Evolutionary conservation across 306 rosid species (phyloP).

Genomic region (Mimosa pudica): DNA sequence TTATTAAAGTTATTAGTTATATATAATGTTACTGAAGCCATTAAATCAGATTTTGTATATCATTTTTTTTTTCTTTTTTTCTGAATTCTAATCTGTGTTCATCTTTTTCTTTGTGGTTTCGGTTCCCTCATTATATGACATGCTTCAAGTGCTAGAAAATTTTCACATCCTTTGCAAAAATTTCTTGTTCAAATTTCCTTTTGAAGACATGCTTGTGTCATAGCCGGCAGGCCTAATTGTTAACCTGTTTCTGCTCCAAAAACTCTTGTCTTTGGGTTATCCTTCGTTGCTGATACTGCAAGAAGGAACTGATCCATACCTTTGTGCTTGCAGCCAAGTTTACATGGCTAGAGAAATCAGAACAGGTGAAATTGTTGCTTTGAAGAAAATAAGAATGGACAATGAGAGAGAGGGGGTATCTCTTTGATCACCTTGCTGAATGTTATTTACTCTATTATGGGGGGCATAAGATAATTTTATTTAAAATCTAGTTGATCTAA

Average conservation of each 20-base stretch:
- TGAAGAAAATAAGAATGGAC: conserved; percentile 78
- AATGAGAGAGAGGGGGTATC: conserved; percentile 75
- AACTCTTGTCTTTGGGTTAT: conserved; percentile 7
- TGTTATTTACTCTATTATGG: conserved; percentile 8
- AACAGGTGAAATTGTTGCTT: conserved; percentile 78
- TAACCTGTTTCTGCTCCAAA: conserved; percentile 11
- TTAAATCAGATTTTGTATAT: background rate
- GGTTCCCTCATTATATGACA: background rate
- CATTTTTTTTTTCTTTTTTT: background rate
- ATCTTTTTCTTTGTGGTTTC: background rate
- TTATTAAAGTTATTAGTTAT: background rate
- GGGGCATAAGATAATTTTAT: background rate
- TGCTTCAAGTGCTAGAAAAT: background rate
- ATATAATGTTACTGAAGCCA: background rate
- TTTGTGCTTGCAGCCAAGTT: conserved; percentile 60
- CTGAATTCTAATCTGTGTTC: background rate
- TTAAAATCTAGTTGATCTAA: background rate
- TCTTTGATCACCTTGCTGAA: conserved; percentile 9
- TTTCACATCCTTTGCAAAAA: background rate
- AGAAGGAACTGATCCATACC: conserved; percentile 20
- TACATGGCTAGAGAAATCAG: conserved; percentile 68
- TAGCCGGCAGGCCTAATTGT: background rate
- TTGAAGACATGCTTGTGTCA: conserved; percentile 15
- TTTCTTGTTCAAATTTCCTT: background rate
- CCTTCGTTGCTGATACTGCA: conserved; percentile 22